Evolutionary conservation across 257 asterid species (phyloP), one percentile per base, ranked within the genome.

Genomic region (Ajuga chamaepitys): DNA sequence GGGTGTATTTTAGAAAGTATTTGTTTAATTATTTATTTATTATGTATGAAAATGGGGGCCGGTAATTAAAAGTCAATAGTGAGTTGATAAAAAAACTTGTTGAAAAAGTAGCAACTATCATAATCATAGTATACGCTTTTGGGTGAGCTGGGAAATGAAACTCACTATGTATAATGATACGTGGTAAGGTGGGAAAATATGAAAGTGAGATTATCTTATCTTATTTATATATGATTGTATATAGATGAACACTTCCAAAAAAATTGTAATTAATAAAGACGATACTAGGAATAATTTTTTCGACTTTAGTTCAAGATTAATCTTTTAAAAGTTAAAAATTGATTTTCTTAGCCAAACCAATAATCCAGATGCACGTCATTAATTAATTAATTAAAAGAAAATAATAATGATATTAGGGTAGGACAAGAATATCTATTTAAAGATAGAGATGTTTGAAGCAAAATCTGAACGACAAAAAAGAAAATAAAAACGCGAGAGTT

Each of bases 401-500:
- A 61, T 41, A 60, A 30, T 7, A 8, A 51, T 58, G 37, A 13
- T 26, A 41, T 64, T 7, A 66, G 20, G 34, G 10, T 20, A 13
- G 69, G 73, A 70, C 62, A 64, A 35, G 62, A 59, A 70, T 59
- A 64, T 70, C 62, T 75, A 59, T 70, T 35, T 32, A 53, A 42
- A 59, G 74, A 71, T 61, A 61, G 62, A 55, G 65, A 38, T 58
- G 75, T 57, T 73, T 72, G 59, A 72, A 58, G 70, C 66, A 77
- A 72, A 30, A 72, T 71, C 65, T 44, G 2, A 34, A 30, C 48
- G 71, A 28, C 38, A 14, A 35, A n/a, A 56, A 9, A 5, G 34
- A 2, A 28, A 28, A 28, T 28, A 5, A 16, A 26, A 44, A 41
- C 56, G 55, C 42, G 72, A 45, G 18, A 59, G 11, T 22, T 66